Evolutionary conservation across 2,329 filamentous ascomycete species (phyloP).

Genomic region (Monosporascus sp.): DNA sequence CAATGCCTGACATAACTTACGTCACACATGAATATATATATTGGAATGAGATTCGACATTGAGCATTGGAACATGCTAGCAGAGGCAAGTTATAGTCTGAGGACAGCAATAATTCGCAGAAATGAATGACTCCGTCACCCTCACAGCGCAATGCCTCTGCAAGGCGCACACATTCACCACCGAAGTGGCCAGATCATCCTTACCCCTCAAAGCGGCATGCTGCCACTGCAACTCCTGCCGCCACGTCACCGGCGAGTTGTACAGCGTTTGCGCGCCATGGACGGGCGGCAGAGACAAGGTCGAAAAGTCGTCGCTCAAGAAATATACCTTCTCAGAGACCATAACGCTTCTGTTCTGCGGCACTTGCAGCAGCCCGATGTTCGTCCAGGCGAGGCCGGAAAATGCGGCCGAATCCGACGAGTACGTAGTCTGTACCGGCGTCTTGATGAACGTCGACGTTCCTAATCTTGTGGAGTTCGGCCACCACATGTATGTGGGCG

Average conservation of each 20-base stretch:
- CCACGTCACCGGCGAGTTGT: constrained; percentile 38
- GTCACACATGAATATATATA: too few species aligned
- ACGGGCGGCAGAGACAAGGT: constrained; percentile 27
- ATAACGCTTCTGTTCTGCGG: constrained; percentile 36
- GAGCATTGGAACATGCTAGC: too few species aligned
- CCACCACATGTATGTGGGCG: constrained; percentile 40
- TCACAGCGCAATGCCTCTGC: constrained; percentile 43
- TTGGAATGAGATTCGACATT: too few species aligned
- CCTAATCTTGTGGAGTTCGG: constrained; percentile 26
- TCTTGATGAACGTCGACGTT: constrained; percentile 25
- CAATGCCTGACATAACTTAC: too few species aligned
- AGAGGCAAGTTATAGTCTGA: too few species aligned
- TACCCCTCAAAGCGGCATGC: constrained; percentile 36
- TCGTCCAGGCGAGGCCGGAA: constrained; percentile 26
- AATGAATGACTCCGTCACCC: neutral
- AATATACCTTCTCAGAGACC: constrained; percentile 32
- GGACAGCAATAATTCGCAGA: neutral
- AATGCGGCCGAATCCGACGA: constrained; percentile 6
- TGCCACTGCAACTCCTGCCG: constrained; percentile 50
- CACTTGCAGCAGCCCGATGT: constrained; percentile 39
- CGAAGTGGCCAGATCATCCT: constrained; percentile 23
- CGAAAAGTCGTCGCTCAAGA: constrained; percentile 24
- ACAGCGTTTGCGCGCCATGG: constrained; percentile 33
- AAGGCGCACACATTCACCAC: constrained; percentile 35
- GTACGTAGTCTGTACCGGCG: constrained; percentile 35